Evolutionary conservation across 2,329 filamentous ascomycete genomes (phyloP), one percentile per base, ranked within the genome.

Genomic region (Calycina herbarum): DNA sequence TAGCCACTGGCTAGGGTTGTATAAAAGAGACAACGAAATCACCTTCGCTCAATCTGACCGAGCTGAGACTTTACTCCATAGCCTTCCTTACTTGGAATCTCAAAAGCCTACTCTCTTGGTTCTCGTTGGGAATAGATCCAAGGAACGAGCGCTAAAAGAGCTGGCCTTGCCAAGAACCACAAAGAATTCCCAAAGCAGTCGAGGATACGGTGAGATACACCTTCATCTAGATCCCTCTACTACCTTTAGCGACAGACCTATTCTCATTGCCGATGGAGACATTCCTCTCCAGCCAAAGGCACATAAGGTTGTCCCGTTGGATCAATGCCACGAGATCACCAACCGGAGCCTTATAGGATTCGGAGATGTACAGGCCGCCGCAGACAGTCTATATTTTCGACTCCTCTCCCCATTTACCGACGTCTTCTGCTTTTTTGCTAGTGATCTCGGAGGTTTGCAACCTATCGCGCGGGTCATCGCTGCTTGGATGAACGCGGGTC

Each of bases 351-450:
- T 72, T 57, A 63, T 40, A 63, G 54, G 63, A 63, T 33, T 62
- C 35, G 48, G 27, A 45, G 61, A 64, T 59, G 5, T 56, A 15
- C 33, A 62, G 40, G 60, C 42, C 15, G 42, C 29, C 33, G 57
- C 56, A 15, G 58, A 70, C 65, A 63, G 57, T 51, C 67, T 73
- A 57, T 73, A 73, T 65, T 61, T 64, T 63, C 63, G 69, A 38
- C 59, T 73, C 45, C 64, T 75, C 31, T 66, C 54, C 38, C 68
- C 70, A 56, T 75, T 74, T 66, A 61, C 66, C 58, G 66, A 74
- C 63, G 65, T 74, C 38, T 72, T 75, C 61, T 76, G 66, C 65
- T 73, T 75, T 67, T 76, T 75, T 68, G 64, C 68, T 57, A 62
- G 63, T 61, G 66, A 75, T 65, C 29, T 76, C 45, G 68, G 72